Evolutionary conservation across 2,329 filamentous ascomycete genomes (phyloP).

Genomic region (Diaporthe vexans): DNA sequence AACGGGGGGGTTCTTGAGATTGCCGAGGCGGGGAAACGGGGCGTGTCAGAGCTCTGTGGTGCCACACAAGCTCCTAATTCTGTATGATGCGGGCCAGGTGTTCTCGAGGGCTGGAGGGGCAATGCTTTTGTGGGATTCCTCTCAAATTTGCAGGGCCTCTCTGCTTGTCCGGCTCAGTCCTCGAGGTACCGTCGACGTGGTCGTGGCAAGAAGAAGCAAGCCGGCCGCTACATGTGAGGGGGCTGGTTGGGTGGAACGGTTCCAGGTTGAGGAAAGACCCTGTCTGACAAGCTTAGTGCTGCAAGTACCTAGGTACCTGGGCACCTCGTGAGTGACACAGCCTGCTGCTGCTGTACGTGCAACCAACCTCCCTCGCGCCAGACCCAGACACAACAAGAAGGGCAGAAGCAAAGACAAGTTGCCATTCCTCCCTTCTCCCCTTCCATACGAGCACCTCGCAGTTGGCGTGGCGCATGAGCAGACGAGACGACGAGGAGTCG

Average conservation of each 20-base stretch:
- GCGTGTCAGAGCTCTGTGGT: neutral
- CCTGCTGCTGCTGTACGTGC: neutral
- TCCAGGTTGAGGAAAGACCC: constrained; percentile 10
- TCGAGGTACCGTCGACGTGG: constrained; percentile 13
- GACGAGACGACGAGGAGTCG: too few species aligned
- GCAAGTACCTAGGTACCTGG: neutral
- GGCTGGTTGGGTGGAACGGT: neutral
- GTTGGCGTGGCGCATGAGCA: neutral
- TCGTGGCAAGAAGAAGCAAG: constrained; percentile 26
- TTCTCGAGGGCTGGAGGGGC: neutral
- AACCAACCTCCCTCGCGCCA: constrained; percentile 4
- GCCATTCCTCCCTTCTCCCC: neutral
- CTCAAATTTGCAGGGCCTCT: too few species aligned
- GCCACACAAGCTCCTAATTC: neutral
- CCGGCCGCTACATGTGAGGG: neutral
- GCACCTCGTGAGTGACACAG: neutral
- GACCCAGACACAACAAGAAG: neutral
- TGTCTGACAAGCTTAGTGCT: neutral
- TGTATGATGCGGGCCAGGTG: neutral
- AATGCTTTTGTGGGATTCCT: constrained; percentile 10
- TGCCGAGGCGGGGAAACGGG: constrained; percentile 27
- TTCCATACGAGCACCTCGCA: constrained; percentile 4
- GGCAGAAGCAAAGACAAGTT: neutral
- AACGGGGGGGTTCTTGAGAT: constrained; percentile 5
- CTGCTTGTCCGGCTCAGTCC: neutral